Conservation (phyloP, 164 flowering plant genomes). For the Berberis thunbergii region DNA sequence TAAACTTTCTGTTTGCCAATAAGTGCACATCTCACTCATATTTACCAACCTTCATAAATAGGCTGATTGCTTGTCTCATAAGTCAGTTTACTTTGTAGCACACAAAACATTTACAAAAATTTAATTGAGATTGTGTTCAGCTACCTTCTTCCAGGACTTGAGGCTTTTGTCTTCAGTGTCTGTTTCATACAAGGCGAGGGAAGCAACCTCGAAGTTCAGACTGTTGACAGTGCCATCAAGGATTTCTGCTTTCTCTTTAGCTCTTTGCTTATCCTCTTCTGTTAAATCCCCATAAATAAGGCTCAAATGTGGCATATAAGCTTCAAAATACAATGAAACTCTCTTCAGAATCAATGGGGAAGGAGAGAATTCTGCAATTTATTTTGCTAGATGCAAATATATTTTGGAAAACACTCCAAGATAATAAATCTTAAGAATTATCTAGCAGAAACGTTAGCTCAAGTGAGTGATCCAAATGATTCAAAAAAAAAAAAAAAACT, state of each 20-base stretch:
- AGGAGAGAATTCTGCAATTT: background rate
- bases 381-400: no score
- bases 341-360: background rate
- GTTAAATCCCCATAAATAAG: constrained; percentile 71
- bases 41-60: no score
- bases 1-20: no score
- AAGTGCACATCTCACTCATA: no score
- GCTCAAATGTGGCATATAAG: constrained; percentile 96
- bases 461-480: no score
- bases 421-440: no score
- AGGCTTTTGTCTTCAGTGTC: constrained; percentile 73
- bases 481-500: no score
- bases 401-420: no score
- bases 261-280: constrained; percentile 73
- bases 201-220: constrained; percentile 51
- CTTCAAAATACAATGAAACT: constrained; percentile 30
- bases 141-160: constrained; percentile 81
- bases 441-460: no score
- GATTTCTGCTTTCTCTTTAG: constrained; percentile 50
- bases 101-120: background rate
- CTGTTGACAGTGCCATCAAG: constrained; percentile 44
- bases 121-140: constrained; percentile 37
- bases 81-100: no score
- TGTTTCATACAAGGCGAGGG: constrained; percentile 64
- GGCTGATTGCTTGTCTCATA: no score